Percentiles rank a stretch among this genome's conserved stretches.
Conservation (phyloP, 208 protist genomes). For the Trypanosoma congolense region DNA sequence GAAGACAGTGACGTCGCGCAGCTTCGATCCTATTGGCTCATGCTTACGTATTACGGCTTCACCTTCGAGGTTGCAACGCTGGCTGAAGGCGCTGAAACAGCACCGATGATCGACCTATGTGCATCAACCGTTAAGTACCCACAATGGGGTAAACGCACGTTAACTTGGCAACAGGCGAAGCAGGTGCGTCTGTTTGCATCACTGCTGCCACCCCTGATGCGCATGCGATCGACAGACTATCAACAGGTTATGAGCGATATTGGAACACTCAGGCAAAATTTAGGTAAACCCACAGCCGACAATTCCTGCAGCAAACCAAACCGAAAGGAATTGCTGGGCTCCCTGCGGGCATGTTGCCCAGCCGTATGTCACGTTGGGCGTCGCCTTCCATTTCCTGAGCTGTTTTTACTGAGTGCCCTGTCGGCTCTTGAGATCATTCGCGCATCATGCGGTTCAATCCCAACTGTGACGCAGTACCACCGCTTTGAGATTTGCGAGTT, state of each 20-base stretch:
- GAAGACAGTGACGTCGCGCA: slow-evolving; percentile 25
- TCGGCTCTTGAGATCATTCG: slow-evolving; percentile 70
- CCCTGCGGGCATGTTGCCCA: slow-evolving; percentile 6
- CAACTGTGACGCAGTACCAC: slow-evolving; percentile 68
- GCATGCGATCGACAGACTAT: slow-evolving; percentile 75
- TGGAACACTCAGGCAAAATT: slow-evolving; percentile 47
- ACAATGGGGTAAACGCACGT: slow-evolving; percentile 6
- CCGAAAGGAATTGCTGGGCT: slow-evolving; percentile 12
- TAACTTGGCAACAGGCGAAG: slow-evolving; percentile 38
- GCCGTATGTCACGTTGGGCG: slow-evolving; percentile 2
- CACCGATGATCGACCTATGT: not conserved
- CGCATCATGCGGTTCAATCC: slow-evolving; percentile 60
- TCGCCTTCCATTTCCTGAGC: slow-evolving; percentile 51
- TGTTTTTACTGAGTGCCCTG: slow-evolving; percentile 62
- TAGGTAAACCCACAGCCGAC: slow-evolving; percentile 6
- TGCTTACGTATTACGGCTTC: slow-evolving; percentile 76
- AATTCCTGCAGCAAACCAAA: slow-evolving; percentile 1
- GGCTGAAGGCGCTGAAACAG: not conserved
- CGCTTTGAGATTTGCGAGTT: slow-evolving; percentile 82
- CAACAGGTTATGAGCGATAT: slow-evolving; percentile 73
- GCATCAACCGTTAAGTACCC: not conserved
- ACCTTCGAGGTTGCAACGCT: slow-evolving; percentile 41
- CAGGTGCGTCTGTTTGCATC: slow-evolving; percentile 51
- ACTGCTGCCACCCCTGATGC: slow-evolving; percentile 60
- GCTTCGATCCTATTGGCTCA: slow-evolving; percentile 78